Evolutionary conservation across 441 rosid genomes (phyloP).

Genomic region (Manihot esculenta): DNA sequence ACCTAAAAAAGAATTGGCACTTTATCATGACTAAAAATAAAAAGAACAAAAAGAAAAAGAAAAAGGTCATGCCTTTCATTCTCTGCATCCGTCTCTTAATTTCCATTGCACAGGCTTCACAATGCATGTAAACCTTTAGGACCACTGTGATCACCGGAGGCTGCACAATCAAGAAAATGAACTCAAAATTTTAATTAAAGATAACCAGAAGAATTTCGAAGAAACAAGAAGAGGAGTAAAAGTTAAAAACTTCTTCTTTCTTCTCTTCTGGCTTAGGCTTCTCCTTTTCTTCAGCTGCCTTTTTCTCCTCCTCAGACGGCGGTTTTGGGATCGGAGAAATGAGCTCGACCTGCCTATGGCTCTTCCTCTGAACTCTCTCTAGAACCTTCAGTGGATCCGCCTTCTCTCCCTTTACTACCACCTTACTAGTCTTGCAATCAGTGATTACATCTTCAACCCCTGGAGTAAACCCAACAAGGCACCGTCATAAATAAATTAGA

Average conservation of each 20-base stretch:
- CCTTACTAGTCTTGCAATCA: conserved; percentile 58
- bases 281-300: conserved; percentile 53
- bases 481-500: neutral
- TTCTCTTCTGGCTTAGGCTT: conserved; percentile 64
- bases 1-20: neutral
- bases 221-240: neutral
- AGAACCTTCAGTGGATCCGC: conserved; percentile 73
- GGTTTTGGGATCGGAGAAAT: conserved; percentile 82
- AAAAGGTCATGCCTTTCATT: conserved; percentile 61
- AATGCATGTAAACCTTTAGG: conserved; percentile 82
- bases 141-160: conserved; percentile 66
- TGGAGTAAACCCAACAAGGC: conserved; percentile 3
- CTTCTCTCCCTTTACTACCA: conserved; percentile 76
- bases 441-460: conserved; percentile 74
- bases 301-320: conserved; percentile 44
- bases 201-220: neutral
- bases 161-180: conserved; percentile 32
- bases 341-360: conserved; percentile 66
- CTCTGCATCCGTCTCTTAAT: conserved; percentile 80
- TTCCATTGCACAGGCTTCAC: conserved; percentile 86
- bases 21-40: neutral
- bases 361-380: conserved; percentile 61
- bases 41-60: neutral
- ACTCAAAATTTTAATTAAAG: neutral
- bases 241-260: conserved; percentile 57